Evolutionary conservation across 2,329 filamentous ascomycete genomes (phyloP).

Genomic region (Hirsutella thompsonii): DNA sequence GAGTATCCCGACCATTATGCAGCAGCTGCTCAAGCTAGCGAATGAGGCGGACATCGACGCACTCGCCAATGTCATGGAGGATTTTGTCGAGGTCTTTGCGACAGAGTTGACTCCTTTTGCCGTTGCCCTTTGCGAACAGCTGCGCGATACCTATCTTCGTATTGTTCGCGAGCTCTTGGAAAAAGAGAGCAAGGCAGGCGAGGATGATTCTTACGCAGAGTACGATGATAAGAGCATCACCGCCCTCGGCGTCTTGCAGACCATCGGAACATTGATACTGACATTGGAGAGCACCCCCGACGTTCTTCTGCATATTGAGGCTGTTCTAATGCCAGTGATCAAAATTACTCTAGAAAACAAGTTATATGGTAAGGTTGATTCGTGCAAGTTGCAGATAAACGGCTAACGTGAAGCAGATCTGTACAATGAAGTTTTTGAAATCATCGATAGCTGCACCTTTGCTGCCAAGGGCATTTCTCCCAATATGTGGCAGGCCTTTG

Average conservation of each 20-base stretch:
- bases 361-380: slow-evolving; percentile 55
- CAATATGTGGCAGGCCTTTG: slow-evolving; percentile 98
- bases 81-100: slow-evolving; percentile 98
- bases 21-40: slow-evolving; percentile 89
- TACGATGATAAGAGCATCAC: slow-evolving; percentile 99
- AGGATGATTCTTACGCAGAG: slow-evolving; percentile 70
- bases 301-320: slow-evolving; percentile 86
- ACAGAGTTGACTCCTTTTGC: slow-evolving; percentile 92
- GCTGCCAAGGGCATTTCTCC: slow-evolving; percentile 89
- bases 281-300: slow-evolving; percentile 96
- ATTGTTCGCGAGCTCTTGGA: slow-evolving; percentile 88
- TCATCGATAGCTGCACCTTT: slow-evolving; percentile 98
- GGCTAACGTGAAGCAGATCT: slow-evolving; percentile 45
- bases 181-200: slow-evolving; percentile 65
- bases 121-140: slow-evolving; percentile 87
- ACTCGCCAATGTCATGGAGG: slow-evolving; percentile 97
- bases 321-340: slow-evolving; percentile 93
- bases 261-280: slow-evolving; percentile 91
- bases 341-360: slow-evolving; percentile 95
- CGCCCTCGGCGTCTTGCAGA: slow-evolving; percentile 88
- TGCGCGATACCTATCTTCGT: slow-evolving; percentile 88
- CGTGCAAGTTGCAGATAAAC: neutral
- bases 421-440: slow-evolving; percentile 98
- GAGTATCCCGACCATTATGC: slow-evolving; percentile 98
- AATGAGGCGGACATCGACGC: slow-evolving; percentile 98